Evolutionary conservation across 2,329 filamentous ascomycete species (phyloP).

Genomic region (Pleurostoma richardsiae): DNA sequence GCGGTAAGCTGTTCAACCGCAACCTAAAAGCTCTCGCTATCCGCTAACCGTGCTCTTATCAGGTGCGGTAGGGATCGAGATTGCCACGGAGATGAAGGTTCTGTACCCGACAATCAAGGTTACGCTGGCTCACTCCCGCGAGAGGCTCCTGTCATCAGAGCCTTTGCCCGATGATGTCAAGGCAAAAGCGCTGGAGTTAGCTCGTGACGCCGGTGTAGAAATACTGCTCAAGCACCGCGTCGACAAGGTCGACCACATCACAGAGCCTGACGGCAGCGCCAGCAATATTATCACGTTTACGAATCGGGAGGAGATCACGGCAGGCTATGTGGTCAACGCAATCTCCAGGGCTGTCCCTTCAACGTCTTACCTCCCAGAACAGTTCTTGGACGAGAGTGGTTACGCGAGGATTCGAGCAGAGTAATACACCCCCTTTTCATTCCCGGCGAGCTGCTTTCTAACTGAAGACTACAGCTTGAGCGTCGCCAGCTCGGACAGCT

Average conservation of each 20-base stretch:
- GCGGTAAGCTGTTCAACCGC: constrained; percentile 33
- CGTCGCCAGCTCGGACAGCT: constrained; percentile 54
- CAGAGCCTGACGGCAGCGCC: constrained; percentile 32
- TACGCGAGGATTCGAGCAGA: constrained; percentile 58
- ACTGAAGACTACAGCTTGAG: constrained; percentile 47
- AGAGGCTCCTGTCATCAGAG: constrained; percentile 67
- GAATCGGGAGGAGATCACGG: constrained; percentile 53
- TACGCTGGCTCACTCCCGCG: constrained; percentile 68
- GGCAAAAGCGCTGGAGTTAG: constrained; percentile 51
- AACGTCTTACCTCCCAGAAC: constrained; percentile 55
- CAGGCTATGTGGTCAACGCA: constrained; percentile 65
- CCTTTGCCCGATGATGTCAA: constrained; percentile 66
- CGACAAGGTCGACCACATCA: constrained; percentile 37
- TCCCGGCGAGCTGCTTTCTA: constrained; percentile 25
- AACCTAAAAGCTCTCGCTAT: too few relatives aligned
- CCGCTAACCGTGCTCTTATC: too few relatives aligned
- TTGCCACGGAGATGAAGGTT: constrained; percentile 72
- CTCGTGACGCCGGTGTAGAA: constrained; percentile 59
- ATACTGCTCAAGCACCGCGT: constrained; percentile 59
- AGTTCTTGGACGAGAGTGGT: constrained; percentile 56
- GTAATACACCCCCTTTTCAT: constrained; percentile 29
- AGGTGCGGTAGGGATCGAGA: constrained; percentile 72
- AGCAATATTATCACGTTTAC: constrained; percentile 49
- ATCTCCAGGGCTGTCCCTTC: constrained; percentile 60
- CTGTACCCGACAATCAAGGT: constrained; percentile 60